A percentile compares a stretch with the other conserved stretches of the same genome.
Conservation (phyloP, 371 early-diverging fungal genomes). For the Rhizopus stolonifer region DNA sequence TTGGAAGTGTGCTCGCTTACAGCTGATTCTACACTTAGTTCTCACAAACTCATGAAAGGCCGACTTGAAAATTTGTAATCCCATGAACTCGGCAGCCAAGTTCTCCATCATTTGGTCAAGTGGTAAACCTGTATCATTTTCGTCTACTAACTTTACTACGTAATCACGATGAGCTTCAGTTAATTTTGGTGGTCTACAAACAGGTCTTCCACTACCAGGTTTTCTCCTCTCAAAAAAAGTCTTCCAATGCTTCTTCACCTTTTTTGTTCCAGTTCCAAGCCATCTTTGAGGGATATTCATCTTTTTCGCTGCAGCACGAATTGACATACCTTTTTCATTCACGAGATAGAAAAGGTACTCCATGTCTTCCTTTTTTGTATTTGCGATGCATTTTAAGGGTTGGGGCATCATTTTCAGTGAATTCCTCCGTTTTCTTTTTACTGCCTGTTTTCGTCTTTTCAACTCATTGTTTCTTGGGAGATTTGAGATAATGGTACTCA, state of each 20-base stretch:
- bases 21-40: slow-evolving; percentile 16
- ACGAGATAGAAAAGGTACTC: background rate
- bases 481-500: background rate
- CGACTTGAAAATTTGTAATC: slow-evolving; percentile 13
- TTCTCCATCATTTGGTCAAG: slow-evolving; percentile 17
- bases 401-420: background rate
- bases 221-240: slow-evolving; percentile 1
- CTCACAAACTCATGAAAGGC: slow-evolving; percentile 13
- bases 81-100: slow-evolving; percentile 30
- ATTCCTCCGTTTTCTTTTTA: background rate
- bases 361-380: background rate
- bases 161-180: background rate
- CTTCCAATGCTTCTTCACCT: background rate
- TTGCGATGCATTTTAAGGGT: background rate
- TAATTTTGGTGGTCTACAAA: slow-evolving; percentile 1
- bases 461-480: background rate
- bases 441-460: background rate
- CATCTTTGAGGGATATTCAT: background rate
- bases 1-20: slow-evolving; percentile 18
- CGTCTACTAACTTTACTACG: slow-evolving; percentile 10
- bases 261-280: slow-evolving; percentile 4
- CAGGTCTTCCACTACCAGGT: slow-evolving; percentile 2
- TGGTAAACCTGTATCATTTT: slow-evolving; percentile 10
- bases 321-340: background rate
- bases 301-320: background rate